Evolutionary conservation across 805 yeast genomes (phyloP), one percentile per base, ranked within the genome.

Genomic region (Yamadazyma philogaea): DNA sequence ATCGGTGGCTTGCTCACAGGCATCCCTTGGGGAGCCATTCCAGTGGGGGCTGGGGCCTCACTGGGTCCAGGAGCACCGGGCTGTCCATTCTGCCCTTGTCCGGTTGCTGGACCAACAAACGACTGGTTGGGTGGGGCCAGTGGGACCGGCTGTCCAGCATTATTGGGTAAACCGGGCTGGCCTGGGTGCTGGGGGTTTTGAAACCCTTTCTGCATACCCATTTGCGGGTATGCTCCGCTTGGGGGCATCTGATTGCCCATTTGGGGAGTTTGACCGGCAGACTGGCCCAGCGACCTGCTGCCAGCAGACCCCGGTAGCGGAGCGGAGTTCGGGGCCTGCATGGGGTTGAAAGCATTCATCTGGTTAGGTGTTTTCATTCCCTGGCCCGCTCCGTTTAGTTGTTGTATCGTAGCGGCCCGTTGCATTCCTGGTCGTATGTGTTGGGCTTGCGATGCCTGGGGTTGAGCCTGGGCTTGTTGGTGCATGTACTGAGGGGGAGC

Each of bases 211-310:
- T 37, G 48, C 16, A 40, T 28, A 11, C 19, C 7, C 28, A 24
- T 24, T n/a, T 16, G 28, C 14, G 35, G 21, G 20, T 35, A 39
- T 7, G 33, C 12, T 7, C 28, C 22, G 37, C 20, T 28, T 6
- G 58, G 61, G 39, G 52, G 61, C 6, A 59, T 43, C 38, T 51
- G 61, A 36, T 48, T 52, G 5, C 51, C 53, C 56, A 62, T 54
- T 34, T 59, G 66, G 1, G 67, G 67, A 1, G 67, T 63, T 30
- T 56, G 64, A 4, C 54, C 56, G 24, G 55, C 60, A 6, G 65
- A 54, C 19, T 49, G 51, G 2, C 57, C 57, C 0, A 49, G 51
- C 12, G 46, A 42, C 19, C 45, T 46, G 8, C 37, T 34, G 11
- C 48, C 43, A 15, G 34, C 31, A 7, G 45, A 40, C n/a, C 37